Base-by-base conservation (phyloP, 2,329 filamentous ascomycete species). In the Apiospora saccharicola region DNA sequence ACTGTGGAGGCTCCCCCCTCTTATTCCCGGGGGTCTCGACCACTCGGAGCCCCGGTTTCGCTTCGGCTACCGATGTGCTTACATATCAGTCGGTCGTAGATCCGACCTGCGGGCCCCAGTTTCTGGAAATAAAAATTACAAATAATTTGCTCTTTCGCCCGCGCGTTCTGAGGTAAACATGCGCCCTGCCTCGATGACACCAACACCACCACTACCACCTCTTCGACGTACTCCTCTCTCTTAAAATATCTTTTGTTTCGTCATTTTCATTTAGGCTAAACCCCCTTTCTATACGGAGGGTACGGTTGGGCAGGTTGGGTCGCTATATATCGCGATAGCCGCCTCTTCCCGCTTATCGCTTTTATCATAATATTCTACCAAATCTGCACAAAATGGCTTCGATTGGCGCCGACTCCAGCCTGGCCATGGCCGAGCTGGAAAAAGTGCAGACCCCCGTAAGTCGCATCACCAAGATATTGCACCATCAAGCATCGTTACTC, bases 361-460 rank as follows among this genome's bases (percentile, higher is more conserved):
- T 61, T 37, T n/a, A n/a, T n/a, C n/a, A 14, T 16, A 1, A n/a
- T 30, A 61, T 8, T 30, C 34, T 34, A 1, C 22, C 37, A 22
- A 10, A 3, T 3, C 26, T 41, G 8, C 14, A 24, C 24, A 14
- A 14, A 12, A 64, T 64, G 57, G 57, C 57, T 12, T 64, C 57
- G 2, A 64, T 64, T 4, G 57, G 57, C 1, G 57, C 57, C 30
- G 57, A 64, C 34, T 6, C 57, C 19, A 64, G 57, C 19, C 57
- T 64, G 34, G 19, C 57, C 34, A 64, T 64, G 57, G 57, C 57
- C 57, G 57, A 64, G 57, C 57, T 64, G 13, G 57, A 64, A 24
- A 64, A 64, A 41, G 57, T 64, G 57, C 57, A 64, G 57, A 64
- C 57, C n/a, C 57, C 57, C 57, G 57, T 64, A 64, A 64, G 57